Evolutionary conservation across 2,329 filamentous ascomycete genomes (phyloP).

Genomic region (Calonectria hawksworthii): DNA sequence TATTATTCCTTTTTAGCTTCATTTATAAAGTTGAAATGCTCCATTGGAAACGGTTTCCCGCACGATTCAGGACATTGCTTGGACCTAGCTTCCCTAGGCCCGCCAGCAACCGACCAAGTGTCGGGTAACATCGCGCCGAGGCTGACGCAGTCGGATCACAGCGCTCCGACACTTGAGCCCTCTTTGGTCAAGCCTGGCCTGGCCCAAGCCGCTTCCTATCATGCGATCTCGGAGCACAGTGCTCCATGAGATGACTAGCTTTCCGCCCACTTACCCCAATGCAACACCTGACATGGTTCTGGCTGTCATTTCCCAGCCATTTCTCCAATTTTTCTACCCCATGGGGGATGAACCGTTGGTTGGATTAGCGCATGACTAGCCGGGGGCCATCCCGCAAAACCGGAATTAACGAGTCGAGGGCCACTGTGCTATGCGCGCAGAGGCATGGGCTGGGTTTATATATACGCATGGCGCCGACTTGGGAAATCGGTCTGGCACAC

Average conservation of each 20-base stretch:
- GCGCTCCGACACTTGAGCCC: constrained; percentile 1
- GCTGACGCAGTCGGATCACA: constrained; percentile 10
- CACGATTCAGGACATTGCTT: background rate
- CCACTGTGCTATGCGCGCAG: background rate
- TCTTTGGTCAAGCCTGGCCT: background rate
- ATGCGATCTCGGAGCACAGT: constrained; percentile 26
- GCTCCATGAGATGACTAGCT: background rate
- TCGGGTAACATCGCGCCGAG: constrained; percentile 13
- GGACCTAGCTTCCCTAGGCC: background rate
- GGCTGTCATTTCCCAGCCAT: background rate
- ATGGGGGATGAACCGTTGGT: constrained; percentile 17
- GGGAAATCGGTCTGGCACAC: background rate
- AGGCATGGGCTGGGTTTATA: constrained; percentile 2
- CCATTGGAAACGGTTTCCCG: background rate
- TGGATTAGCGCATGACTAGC: constrained; percentile 11
- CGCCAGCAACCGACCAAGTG: background rate
- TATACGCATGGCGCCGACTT: background rate
- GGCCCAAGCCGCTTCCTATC: background rate
- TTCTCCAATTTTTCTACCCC: constrained; percentile 20
- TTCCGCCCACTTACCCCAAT: background rate
- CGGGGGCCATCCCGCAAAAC: background rate
- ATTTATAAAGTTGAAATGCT: background rate
- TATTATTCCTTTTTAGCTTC: background rate
- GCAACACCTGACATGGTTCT: constrained; percentile 1
- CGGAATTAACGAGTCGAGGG: background rate